Evolutionary conservation across 306 rosid species (phyloP), one percentile per base, ranked within the genome.

Genomic region (Vigna reflexopilosa): DNA sequence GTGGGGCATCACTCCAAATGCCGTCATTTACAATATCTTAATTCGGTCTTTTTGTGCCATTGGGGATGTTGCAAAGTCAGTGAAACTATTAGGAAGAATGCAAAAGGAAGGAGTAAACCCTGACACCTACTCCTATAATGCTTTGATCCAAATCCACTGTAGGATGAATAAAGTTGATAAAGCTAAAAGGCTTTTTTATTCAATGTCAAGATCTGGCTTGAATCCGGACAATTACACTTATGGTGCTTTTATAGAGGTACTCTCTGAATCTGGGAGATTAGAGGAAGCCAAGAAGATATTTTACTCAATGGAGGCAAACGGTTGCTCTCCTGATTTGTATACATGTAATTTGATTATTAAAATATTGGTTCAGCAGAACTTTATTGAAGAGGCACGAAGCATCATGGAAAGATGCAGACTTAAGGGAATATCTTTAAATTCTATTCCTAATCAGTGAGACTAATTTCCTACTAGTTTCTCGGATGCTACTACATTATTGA

Each of bases 1-100:
- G 85, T 94, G 97, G 97, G 88, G 86, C 42, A 69, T 92, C 77
- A 74, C 54, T 69, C 97, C 97, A 75, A 89, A 88, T 90, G 84
- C 89, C 49, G 51, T 87, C 48, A 79, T 85, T 56, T 94, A 92
- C 80, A 94, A 90, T 75, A 88, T 92, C 75, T 70, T 94, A 85
- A 89, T 94, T 42, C 92, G 83, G n/a, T 85, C 91, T 76, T 76
- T 89, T 73, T 92, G 95, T 50, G 56, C 73, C 11, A 36, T 78
- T 57, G 95, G 96, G 80, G 88, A 94, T 83, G 84, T 70, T 73
- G 67, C 80, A 28, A 89, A 92, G 65, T 75, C 96, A 3, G 56
- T 75, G 64, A 80, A 85, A 74, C 90, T 92, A 58, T 70, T 92
- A 44, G 86, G 87, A 71, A 83, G 83, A 67, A 92, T 94, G 98